Evolutionary conservation across 768 basidiomycete genomes (phyloP), one percentile per base, ranked within the genome.

Genomic region (Wakefieldia striispora): DNA sequence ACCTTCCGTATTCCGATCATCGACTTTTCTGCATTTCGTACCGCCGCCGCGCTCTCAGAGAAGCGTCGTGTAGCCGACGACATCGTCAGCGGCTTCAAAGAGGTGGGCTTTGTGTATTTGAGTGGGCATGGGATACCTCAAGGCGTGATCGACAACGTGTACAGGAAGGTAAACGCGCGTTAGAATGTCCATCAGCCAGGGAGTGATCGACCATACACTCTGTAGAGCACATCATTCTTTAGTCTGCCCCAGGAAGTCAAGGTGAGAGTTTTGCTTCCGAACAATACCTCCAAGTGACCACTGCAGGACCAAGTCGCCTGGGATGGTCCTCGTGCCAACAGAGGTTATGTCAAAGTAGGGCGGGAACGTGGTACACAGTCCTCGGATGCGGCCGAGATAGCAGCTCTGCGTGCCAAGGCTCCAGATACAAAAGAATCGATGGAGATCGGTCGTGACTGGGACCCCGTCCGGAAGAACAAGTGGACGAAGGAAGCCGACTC

Each of bases 361-460:
- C 80, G 91, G 17, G 92, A 95, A 66, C 84, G 86, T 29, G 86
- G 90, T 26, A 88, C 88, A 0, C 86, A 87, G 53, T 83, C 84
- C 20, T 71, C 76, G 27, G 81, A 90, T 66, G 75, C 81, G 10
- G 67, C 74, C 16, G 89, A 91, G 69, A 92, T 94, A 56, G 84
- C 83, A 39, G 66, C 75, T 38, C 70, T 93, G 19, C 82, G 91
- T n/a, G 73, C 70, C 50, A 82, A 81, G 51, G 82, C 91, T 0
- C 91, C 91, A 0, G 91, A 91, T 62, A 82, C 70, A 69, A 91
- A 91, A 66, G 91, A 94, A 66, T 75, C 82, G 8, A 91, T 94
- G 83, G 91, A 95, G 66, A 92, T 95, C 39, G 91, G 92, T 26
- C 77, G 86, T 21, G 90, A 95, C 50, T 87, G 86, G 82, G 89